Evolutionary conservation across 164 flowering plant genomes (phyloP), one percentile per base, ranked within the genome.

Genomic region (Euptelea pleiosperma): DNA sequence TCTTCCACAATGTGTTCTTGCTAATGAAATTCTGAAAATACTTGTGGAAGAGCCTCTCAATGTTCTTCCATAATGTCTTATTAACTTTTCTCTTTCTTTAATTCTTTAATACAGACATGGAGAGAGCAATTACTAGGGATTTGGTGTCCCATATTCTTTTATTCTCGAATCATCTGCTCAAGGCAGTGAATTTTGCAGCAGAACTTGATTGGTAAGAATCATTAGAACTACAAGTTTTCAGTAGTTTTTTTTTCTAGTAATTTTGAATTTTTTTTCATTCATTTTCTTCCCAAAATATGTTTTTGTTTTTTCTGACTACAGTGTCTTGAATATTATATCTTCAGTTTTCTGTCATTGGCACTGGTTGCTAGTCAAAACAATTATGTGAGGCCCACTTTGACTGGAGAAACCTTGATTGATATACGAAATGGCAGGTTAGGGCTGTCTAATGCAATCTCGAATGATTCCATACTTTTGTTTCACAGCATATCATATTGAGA

Each of bases 341-440:
- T 30, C 57, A 92, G 97, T 71, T 39, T 80, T 73, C 70, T 90
- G 73, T 82, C 98, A 40, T 52, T 92, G 77, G 87, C 98, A 53
- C 63, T 82, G 62, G 91, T 86, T 72, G 97, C 98, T 54, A 82
- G 77, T 22, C 98, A 92, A 57, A 81, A 89, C 83, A 92, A 86
- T 63, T 90, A 89, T 70, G 90, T 78, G 64, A 82, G 96, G 71
- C 98, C 98, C 19, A 66, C 55, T 70, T 71, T 92, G 78, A 86
- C 89, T 35, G 62, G 72, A 61, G 97, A 84, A 52, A 52, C 73
- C 25, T 25, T 78, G 50, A 77, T 93, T 64, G 79, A 86, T 47
- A 85, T 93, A 65, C 81, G 67, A 43, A 93, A 83, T 70, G 98
- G 98, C 70, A 87, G 97, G 98, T 86, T 30, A 57, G 44, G 33